Evolutionary conservation across 116 monocot species (phyloP).

Genomic region (Zostera marina): DNA sequence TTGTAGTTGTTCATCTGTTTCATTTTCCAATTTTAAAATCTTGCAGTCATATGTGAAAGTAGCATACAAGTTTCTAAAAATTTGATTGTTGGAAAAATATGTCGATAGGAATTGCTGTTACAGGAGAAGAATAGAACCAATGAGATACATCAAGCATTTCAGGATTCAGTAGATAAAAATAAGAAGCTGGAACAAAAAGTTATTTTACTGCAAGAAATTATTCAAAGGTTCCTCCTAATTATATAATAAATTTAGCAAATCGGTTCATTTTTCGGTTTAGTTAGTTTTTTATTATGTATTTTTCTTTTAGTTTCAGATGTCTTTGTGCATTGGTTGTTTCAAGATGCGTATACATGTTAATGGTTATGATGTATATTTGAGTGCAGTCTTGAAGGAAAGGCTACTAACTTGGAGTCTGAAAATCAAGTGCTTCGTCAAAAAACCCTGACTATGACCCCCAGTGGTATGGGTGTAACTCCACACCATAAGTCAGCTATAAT

Average conservation of each 20-base stretch:
- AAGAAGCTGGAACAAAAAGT: constrained; percentile 47
- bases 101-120: constrained; percentile 37
- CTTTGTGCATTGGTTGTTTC: too few relatives aligned
- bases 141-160: constrained; percentile 27
- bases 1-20: too few relatives aligned
- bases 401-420: constrained; percentile 37
- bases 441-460: constrained; percentile 46
- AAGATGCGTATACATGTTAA: too few relatives aligned
- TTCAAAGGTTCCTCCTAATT: constrained; percentile 44
- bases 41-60: too few relatives aligned
- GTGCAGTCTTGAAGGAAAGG: constrained; percentile 55
- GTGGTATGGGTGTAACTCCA: constrained; percentile 38
- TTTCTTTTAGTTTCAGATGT: background rate
- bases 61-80: too few relatives aligned
- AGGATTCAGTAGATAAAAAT: constrained; percentile 38
- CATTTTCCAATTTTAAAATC: too few relatives aligned
- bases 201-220: constrained; percentile 65
- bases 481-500: constrained; percentile 53
- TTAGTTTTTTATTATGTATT: background rate
- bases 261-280: background rate
- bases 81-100: background rate
- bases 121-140: constrained; percentile 41
- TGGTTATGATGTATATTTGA: too few relatives aligned
- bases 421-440: constrained; percentile 57
- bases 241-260: background rate